Conservation (phyloP, 768 basidiomycete genomes). For the Gautieria morchelliformis region DNA sequence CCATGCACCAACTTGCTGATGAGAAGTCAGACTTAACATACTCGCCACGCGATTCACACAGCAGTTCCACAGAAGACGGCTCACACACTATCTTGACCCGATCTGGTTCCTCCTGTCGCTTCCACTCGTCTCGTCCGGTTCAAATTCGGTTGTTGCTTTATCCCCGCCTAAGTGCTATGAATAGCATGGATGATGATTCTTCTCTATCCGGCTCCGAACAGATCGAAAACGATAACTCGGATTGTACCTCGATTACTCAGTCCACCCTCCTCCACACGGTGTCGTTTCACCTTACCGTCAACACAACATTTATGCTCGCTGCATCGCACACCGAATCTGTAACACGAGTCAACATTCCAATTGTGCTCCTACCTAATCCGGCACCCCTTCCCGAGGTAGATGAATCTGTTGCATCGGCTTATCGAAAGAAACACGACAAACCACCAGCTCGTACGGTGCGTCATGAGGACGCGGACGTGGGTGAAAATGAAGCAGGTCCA, state of each 20-base stretch:
- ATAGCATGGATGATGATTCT: slow-evolving; percentile 26
- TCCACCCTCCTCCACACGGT: slow-evolving; percentile 76
- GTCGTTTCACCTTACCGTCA: slow-evolving; percentile 63
- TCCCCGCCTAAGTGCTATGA: slow-evolving; percentile 40
- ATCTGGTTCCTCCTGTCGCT: slow-evolving; percentile 87
- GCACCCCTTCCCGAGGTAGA: slow-evolving; percentile 72
- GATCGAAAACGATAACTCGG: slow-evolving; percentile 44
- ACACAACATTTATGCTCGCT: slow-evolving; percentile 53
- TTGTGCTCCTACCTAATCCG: slow-evolving; percentile 62
- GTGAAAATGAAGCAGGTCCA: slow-evolving; percentile 66
- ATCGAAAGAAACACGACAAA: slow-evolving; percentile 81
- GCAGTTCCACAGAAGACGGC: background rate
- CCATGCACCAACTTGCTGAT: background rate
- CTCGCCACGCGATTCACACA: background rate
- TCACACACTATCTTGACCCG: slow-evolving; percentile 44
- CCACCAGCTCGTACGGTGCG: slow-evolving; percentile 67
- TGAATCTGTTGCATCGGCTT: slow-evolving; percentile 55
- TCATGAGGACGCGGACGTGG: slow-evolving; percentile 53
- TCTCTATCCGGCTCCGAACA: slow-evolving; percentile 35
- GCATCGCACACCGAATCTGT: slow-evolving; percentile 57
- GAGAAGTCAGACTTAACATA: background rate
- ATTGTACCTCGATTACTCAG: slow-evolving; percentile 72
- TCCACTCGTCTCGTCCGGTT: slow-evolving; percentile 67
- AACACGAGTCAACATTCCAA: slow-evolving; percentile 55
- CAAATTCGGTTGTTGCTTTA: slow-evolving; percentile 67